A percentile compares a stretch with the other conserved stretches of the same genome.
Evolutionary conservation across 2,329 filamentous ascomycete genomes (phyloP).

Genomic region (Teratosphaeria viscida): DNA sequence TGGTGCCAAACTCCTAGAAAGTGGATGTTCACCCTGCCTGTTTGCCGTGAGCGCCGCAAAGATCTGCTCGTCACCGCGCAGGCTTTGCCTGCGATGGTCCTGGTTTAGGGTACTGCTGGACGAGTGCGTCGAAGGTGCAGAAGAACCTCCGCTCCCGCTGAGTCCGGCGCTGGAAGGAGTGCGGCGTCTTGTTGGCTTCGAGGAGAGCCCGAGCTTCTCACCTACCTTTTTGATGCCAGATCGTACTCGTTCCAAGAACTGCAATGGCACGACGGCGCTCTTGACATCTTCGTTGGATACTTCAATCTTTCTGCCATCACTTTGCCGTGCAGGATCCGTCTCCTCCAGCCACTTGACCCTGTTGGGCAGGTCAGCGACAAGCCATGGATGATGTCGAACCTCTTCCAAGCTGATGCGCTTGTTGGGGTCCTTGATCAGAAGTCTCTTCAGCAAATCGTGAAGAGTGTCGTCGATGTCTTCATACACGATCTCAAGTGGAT

Average conservation of each 20-base stretch:
- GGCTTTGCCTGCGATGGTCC: constrained; percentile 45
- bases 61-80: constrained; percentile 50
- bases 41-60: constrained; percentile 40
- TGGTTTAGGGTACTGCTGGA: constrained; percentile 47
- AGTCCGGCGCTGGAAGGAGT: constrained; percentile 44
- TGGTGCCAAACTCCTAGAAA: constrained; percentile 63
- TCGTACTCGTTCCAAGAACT: constrained; percentile 72
- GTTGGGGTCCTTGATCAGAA: constrained; percentile 81
- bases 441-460: constrained; percentile 63
- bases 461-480: constrained; percentile 76
- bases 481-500: constrained; percentile 69
- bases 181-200: constrained; percentile 38
- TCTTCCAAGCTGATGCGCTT: constrained; percentile 82
- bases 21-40: constrained; percentile 54
- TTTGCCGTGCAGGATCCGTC: constrained; percentile 71
- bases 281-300: constrained; percentile 87
- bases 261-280: constrained; percentile 79
- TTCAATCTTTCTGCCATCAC: constrained; percentile 75
- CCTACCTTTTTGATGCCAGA: constrained; percentile 56
- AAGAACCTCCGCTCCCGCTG: constrained; percentile 32
- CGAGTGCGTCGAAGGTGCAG: constrained; percentile 41
- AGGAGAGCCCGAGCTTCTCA: constrained; percentile 9
- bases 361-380: constrained; percentile 66
- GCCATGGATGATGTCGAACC: constrained; percentile 91
- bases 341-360: constrained; percentile 80